These are phyloP conservation scores for Coemansia asiatica DNA, from an alignment of 192 early-diverging fungal genomes.

Conservation along the genomic window DNA sequence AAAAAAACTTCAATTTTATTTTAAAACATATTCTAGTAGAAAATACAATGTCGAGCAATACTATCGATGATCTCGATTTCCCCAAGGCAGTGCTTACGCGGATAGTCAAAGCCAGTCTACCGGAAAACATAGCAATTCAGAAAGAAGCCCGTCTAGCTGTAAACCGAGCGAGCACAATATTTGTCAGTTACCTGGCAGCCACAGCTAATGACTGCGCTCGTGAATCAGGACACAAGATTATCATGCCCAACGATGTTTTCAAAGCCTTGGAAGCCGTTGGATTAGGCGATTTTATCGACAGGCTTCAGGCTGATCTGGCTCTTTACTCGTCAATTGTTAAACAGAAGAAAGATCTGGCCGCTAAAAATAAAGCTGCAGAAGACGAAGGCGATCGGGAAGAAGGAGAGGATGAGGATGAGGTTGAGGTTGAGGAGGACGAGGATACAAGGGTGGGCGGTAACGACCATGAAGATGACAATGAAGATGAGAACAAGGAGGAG, in stretches of 20 bases:
- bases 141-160: slow-evolving; percentile 43
- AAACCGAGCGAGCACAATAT: slow-evolving; percentile 33
- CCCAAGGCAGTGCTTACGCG: slow-evolving; percentile 46
- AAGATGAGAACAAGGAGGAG: not conserved
- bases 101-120: slow-evolving; percentile 39
- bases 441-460: not conserved
- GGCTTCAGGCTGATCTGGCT: slow-evolving; percentile 29
- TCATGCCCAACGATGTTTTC: slow-evolving; percentile 40
- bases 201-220: slow-evolving; percentile 52
- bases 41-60: slow-evolving; percentile 1
- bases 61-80: slow-evolving; percentile 47
- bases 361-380: slow-evolving; percentile 17
- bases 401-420: slow-evolving; percentile 12
- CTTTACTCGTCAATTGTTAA: slow-evolving; percentile 12
- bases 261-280: slow-evolving; percentile 47
- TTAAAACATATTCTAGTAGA: too few relatives aligned
- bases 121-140: slow-evolving; percentile 46
- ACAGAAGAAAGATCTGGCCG: slow-evolving; percentile 38
- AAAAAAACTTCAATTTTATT: too few relatives aligned
- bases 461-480: not conserved
- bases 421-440: slow-evolving; percentile 10
- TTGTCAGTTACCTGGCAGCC: slow-evolving; percentile 50
- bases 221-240: slow-evolving; percentile 41
- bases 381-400: not conserved
- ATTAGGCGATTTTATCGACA: slow-evolving; percentile 40